Percentiles rank a stretch among this genome's conserved stretches.
Evolutionary conservation across 352 stramenopile species (phyloP).

Genomic region (Globisporangium uncinulatum): DNA sequence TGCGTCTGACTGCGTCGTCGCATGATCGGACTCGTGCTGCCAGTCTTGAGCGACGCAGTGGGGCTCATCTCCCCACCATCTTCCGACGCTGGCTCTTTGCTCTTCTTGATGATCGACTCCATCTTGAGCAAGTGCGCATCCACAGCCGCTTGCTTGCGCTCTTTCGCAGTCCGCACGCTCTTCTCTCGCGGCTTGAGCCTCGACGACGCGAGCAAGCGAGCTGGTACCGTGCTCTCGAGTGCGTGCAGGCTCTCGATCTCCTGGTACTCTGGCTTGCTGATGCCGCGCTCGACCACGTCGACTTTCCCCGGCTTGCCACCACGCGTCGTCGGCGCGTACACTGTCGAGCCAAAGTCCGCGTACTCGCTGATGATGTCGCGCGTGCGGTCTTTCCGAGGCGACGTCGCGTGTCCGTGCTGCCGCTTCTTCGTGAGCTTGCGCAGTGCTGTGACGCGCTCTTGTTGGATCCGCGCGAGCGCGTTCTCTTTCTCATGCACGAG

Average conservation of each 20-base stretch:
- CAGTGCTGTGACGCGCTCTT: conserved; percentile 83
- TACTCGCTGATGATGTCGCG: conserved; percentile 91
- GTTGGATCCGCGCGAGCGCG: conserved; percentile 70
- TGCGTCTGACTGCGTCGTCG: conserved; percentile 30
- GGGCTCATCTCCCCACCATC: not conserved
- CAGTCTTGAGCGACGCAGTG: not conserved
- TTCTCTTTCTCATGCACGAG: conserved; percentile 78
- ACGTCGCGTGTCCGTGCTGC: conserved; percentile 40
- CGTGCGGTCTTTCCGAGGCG: conserved; percentile 24
- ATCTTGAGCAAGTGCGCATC: conserved; percentile 84
- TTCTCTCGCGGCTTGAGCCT: conserved; percentile 49
- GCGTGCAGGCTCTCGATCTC: conserved; percentile 51
- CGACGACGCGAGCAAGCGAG: conserved; percentile 39
- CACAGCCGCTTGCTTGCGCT: conserved; percentile 68
- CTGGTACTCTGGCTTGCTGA: conserved; percentile 43
- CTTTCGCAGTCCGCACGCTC: conserved; percentile 58
- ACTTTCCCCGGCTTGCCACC: conserved; percentile 50
- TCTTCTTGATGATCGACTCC: conserved; percentile 79
- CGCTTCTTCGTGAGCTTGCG: conserved; percentile 88
- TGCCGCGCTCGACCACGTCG: conserved; percentile 46
- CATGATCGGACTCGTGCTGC: conserved; percentile 12
- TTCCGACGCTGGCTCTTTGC: conserved; percentile 23
- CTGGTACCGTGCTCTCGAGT: conserved; percentile 57
- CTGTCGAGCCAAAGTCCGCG: conserved; percentile 66
- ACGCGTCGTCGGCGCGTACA: conserved; percentile 81